phyloP scores from a whole-genome alignment of 2,329 filamentous ascomycete species.

The Torrubiella hemipterigena region DNA sequence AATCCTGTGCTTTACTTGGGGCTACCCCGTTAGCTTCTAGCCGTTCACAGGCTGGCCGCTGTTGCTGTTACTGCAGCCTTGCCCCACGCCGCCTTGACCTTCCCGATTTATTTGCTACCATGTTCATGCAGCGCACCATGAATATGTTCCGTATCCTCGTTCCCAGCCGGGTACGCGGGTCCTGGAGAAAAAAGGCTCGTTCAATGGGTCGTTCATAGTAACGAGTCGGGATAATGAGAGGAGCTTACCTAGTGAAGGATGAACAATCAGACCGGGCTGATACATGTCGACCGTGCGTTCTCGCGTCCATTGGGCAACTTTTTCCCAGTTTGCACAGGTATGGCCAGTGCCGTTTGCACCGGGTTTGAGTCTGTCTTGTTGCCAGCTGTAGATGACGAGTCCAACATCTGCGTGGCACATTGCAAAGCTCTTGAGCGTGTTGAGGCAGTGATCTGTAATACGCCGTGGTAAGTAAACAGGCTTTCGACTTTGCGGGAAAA shows the following conservation, averaged over 20 bases:
- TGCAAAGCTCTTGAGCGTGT: constrained; percentile 3
- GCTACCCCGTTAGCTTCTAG: too few species aligned
- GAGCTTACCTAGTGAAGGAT: constrained; percentile 2
- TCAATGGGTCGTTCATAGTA: background rate
- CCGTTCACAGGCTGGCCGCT: too few species aligned
- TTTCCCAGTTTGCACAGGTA: constrained; percentile 4
- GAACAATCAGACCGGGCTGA: constrained; percentile 2
- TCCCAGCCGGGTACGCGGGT: constrained; percentile 2
- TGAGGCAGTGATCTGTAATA: constrained; percentile 5
- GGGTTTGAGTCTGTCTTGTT: constrained; percentile 2
- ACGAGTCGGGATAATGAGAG: background rate
- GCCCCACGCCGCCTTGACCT: too few species aligned
- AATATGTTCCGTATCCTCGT: background rate
- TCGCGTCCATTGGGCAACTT: constrained; percentile 1
- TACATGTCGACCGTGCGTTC: constrained; percentile 3
- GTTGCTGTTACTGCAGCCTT: too few species aligned
- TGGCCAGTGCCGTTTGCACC: constrained; percentile 1
- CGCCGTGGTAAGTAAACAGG: too few species aligned
- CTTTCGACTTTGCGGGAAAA: too few species aligned
- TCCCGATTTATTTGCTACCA: background rate
- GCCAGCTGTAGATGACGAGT: constrained; percentile 6
- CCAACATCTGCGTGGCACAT: constrained; percentile 4
- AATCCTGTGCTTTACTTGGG: too few species aligned
- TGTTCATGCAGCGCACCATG: background rate
- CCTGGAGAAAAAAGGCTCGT: background rate